Base-by-base conservation (phyloP, 371 early-diverging fungal species). In the Syncephalastrum contaminatum region DNA sequence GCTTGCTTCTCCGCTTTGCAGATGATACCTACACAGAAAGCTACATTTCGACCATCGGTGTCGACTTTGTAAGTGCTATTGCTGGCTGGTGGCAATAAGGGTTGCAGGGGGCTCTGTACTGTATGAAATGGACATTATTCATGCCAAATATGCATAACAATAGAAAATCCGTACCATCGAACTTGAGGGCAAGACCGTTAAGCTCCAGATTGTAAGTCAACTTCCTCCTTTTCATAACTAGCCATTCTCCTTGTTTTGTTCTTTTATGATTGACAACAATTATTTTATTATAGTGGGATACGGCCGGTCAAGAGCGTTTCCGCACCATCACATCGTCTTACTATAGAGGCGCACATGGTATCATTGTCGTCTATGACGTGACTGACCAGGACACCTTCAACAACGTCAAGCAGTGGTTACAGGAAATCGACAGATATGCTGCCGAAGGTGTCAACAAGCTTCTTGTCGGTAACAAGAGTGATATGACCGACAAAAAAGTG, bases 261-360 rank as follows among this genome's bases (percentile, higher is more conserved):
- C 53, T 1, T n/a, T n/a, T 15, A 13, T 43, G 16, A 30, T 30
- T 30, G 36, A 30, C 36, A 30, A 25, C 25, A 30, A 10, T 12
- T 10, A 8, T 10, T 30, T 48, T 22, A 19, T 18, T 30, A 5
- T 55, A 66, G 69, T 96, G 97, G 97, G 97, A 96, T 75, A 96
- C 95, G 6, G 99, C 99, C 27, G 99, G 99, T 44, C 99, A 99
- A 79, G 99, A 99, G 70, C 92, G 99, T 55, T 99, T 99, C 91
- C 91, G 98, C 60, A 97, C 99, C 50, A 99, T 99, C 64, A 99
- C 99, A 13, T 61, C 64, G 71, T 87, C 90, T 21, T 99, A 99
- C 82, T 98, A 98, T 75, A 89, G 98, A 61, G 97, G 97, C 53
- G 99, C 99, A 21, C 95, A 98, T 87, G 99, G 99, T 18, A 98